Conservation (phyloP, 441 rosid species). For the Populus hybrid region DNA sequence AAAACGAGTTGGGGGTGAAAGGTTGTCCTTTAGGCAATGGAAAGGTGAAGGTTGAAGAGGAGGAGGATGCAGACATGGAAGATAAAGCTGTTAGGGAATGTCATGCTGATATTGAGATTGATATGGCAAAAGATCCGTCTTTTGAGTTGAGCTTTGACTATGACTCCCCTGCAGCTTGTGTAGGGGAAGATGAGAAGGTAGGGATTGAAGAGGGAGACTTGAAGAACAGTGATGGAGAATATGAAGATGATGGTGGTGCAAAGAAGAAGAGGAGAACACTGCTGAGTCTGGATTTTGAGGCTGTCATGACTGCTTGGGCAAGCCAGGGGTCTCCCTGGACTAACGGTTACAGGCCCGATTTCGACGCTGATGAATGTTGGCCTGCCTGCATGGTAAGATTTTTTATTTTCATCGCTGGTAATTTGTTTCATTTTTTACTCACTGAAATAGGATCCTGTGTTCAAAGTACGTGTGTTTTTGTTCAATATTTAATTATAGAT, state of each 20-base stretch:
- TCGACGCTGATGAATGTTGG: slow-evolving; percentile 50
- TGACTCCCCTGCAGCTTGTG: slow-evolving; percentile 44
- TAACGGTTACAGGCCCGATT: slow-evolving; percentile 60
- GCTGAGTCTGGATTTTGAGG: slow-evolving; percentile 64
- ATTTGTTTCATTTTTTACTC: neutral
- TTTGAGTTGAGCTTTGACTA: slow-evolving; percentile 69
- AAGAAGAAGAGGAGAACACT: slow-evolving; percentile 37
- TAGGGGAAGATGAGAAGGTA: slow-evolving; percentile 39
- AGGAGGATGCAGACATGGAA: slow-evolving; percentile 42
- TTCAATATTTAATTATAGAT: neutral
- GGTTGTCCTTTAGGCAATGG: slow-evolving; percentile 22
- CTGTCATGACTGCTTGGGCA: slow-evolving; percentile 68
- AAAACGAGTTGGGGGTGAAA: slow-evolving; percentile 15
- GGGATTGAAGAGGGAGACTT: slow-evolving; percentile 7
- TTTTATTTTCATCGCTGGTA: neutral
- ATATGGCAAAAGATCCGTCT: slow-evolving; percentile 41
- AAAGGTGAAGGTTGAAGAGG: slow-evolving; percentile 48
- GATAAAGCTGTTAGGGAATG: slow-evolving; percentile 9
- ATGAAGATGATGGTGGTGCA: slow-evolving; percentile 22
- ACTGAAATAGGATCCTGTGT: neutral
- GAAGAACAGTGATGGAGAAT: neutral
- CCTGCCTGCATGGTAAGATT: slow-evolving; percentile 46
- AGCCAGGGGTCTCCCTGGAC: slow-evolving; percentile 76
- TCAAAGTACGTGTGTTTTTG: neutral
- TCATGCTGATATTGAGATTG: slow-evolving; percentile 28